Evolutionary conservation across 2,329 filamentous ascomycete genomes (phyloP), one percentile per base, ranked within the genome.

Genomic region (Paramyrothecium sp.): DNA sequence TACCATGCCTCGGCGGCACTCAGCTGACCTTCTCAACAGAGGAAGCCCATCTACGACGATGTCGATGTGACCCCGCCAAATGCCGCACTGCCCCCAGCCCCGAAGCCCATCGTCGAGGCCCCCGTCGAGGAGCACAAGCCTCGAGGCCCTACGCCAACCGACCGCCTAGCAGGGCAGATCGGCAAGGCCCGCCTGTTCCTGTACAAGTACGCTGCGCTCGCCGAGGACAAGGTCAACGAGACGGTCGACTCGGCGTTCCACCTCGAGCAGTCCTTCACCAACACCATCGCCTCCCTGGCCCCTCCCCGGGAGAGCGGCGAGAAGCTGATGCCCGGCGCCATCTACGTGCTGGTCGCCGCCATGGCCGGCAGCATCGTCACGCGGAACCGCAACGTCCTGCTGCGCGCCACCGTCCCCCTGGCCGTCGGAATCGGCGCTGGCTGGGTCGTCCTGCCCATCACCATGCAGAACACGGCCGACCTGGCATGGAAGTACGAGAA

Each of bases 321-420:
- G 81, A 87, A 88, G 71, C 83, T 99, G 56, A 88, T 98, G 76
- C 95, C 95, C 34, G 94, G 94, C 23, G 82, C 87, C 58, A 86
- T 98, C 65, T 98, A 98, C 78, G 92, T 98, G 51, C 84, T 97
- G 30, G 93, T 99, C 51, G 89, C 93, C 47, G 88, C 91, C 67
- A 97, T 99, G 93, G 91, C 95, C 38, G 95, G 94, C 65, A 92
- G 87, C 74, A 98, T 99, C 72, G 80, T 97, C 56, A 87, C 91
- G 56, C 87, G 94, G 61, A 96, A 96, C 80, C 88, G 94, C 66
- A 93, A 90, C 74, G 83, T 98, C 61, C 73, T 97, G 61, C 79
- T 99, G 55, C 88, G 95, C 64, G 87, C 89, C 55, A 80, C 88
- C 2, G 83, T 90, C 2, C 95, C 95, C 12, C 75, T 94, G 53